Evolutionary conservation across 306 rosid species (phyloP), one percentile per base, ranked within the genome.

Genomic region (Quercus suber): DNA sequence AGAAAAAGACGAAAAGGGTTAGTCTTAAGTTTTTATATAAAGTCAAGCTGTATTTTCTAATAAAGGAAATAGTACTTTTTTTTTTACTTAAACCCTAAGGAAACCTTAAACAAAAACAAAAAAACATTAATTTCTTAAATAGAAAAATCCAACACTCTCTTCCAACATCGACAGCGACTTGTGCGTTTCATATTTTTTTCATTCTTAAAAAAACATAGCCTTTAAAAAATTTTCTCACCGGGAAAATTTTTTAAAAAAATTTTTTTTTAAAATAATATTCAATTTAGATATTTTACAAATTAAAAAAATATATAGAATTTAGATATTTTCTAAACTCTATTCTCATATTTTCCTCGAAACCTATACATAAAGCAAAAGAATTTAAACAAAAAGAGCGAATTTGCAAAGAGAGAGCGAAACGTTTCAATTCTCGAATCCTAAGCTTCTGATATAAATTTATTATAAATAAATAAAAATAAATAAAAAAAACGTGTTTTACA

Each of bases 121-220:
- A 21, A 58, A 21, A 5, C 2, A 60, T 21, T 23, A 59, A 59
- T 59, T 10, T 20, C 28, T 25, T 23, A 59, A 21, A 59, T 13
- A 5, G 15, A 59, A 12, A 12, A 59, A 4, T 4, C 15, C 15
- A 25, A 76, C 74, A 55, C 18, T 19, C 68, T 49, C 23, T 57
- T 51, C 41, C 21, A 10, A 11, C 23, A 43, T 57, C 2, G 57
- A 81, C 25, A 81, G 25, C 21, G 81, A 76, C 84, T 58, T 5
- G 5, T 49, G 53, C 53, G 45, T 41, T 37, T 41, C 12, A 41
- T 41, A 7, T 8, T 41, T 41, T 8, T 8, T 41, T 41, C 45
- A 41, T 41, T 41, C 11, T 37, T 12, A 49, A 49, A 12, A 49
- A 49, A 12, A 49, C 4, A 49, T 2, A 49, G 12, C 1, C 53